These are phyloP conservation scores for Anisogramma anomala DNA, from an alignment of 2,329 filamentous ascomycete genomes.

Conservation along the genomic window DNA sequence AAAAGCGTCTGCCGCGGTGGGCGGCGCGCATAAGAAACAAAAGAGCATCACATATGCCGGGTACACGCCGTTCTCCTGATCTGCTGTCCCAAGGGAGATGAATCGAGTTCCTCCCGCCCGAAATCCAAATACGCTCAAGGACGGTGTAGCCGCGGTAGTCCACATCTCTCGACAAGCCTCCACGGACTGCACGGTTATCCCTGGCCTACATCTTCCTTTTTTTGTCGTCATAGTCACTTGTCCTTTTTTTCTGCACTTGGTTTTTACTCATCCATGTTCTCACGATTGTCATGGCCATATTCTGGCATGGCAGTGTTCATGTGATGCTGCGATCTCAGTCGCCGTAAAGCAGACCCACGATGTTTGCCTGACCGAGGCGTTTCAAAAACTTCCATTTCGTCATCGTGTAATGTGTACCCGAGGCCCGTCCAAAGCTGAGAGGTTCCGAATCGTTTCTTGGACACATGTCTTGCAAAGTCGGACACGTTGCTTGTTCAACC, in stretches of 20 bases:
- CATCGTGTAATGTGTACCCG: too few relatives aligned
- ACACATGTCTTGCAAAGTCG: too few relatives aligned
- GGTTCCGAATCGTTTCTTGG: too few relatives aligned
- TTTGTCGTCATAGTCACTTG: neutral
- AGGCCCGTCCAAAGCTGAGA: too few relatives aligned
- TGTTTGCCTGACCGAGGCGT: too few relatives aligned
- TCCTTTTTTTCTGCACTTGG: neutral
- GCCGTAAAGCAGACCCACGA: too few relatives aligned
- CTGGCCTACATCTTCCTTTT: conserved; percentile 9
- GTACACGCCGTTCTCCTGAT: conserved; percentile 24
- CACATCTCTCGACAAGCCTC: neutral
- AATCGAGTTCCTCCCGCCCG: neutral
- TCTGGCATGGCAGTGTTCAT: neutral
- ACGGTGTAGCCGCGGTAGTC: conserved; percentile 27
- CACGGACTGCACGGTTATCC: conserved; percentile 8
- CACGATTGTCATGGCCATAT: neutral
- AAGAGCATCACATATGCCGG: conserved; percentile 48
- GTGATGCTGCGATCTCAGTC: too few relatives aligned
- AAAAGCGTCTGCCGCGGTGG: conserved; percentile 33
- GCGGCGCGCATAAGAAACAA: conserved; percentile 43
- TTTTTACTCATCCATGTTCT: neutral
- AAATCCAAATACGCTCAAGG: conserved; percentile 30
- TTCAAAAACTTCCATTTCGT: too few relatives aligned
- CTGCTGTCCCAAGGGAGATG: neutral
- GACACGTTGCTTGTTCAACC: too few relatives aligned